A percentile compares a stretch with the other conserved stretches of the same genome.
Conservation (phyloP, 805 yeast genomes). For the Saccharomyces kudriavzevii region DNA sequence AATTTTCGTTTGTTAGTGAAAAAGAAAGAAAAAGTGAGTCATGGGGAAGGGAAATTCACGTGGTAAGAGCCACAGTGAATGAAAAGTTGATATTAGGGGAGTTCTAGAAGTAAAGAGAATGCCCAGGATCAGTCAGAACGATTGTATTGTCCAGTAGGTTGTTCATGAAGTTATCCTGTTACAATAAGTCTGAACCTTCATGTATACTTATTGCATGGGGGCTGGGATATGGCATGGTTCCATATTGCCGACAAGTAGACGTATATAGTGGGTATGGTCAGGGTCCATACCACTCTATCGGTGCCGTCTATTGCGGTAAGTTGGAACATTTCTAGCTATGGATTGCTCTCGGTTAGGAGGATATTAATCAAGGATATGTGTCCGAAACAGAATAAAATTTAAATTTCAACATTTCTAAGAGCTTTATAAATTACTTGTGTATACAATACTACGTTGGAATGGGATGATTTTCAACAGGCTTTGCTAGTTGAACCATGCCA, state of each 20-base stretch:
- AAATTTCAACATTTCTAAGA: background rate
- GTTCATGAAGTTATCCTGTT: background rate
- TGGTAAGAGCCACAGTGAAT: background rate
- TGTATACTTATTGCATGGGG: background rate
- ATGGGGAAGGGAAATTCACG: background rate
- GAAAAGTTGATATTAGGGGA: background rate
- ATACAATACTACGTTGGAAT: background rate
- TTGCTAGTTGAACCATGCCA: background rate
- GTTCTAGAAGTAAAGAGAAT: background rate
- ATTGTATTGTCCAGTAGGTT: background rate
- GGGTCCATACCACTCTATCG: background rate
- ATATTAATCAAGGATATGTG: no score
- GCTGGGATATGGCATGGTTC: background rate
- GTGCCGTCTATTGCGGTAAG: background rate
- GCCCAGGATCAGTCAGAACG: background rate
- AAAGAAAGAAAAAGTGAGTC: background rate
- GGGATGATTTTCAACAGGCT: background rate
- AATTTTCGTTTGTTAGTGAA: background rate
- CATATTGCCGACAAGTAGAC: background rate
- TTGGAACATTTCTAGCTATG: no score
- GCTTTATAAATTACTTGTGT: background rate
- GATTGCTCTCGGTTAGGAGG: no score
- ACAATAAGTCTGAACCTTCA: background rate
- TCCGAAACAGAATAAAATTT: background rate
- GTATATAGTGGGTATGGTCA: background rate